Base-by-base conservation (phyloP, 371 early-diverging fungal species). In the Rhizopus delemar region DNA sequence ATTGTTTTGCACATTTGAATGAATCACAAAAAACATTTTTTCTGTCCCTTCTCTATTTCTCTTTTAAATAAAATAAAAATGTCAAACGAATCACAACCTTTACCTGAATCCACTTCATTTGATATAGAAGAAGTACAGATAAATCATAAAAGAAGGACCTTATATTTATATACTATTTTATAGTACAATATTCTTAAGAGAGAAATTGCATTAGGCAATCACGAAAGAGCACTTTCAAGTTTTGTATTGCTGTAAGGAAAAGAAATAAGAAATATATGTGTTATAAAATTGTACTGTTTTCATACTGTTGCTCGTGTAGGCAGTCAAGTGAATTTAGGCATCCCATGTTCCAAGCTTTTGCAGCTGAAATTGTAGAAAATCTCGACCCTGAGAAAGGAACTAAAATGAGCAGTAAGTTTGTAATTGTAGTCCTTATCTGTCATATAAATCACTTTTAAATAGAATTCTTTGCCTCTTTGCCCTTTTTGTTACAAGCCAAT, bases 391-490 rank as follows among this genome's bases (percentile, higher is more conserved):
- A 63, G n/a, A 70, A 68, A 55, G 77, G 74, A 53, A 71, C 74
- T 8, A 60, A 74, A 43, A 46, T 68, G 57, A 70, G 68, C 53
- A 53, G 77, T 74, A 68, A 34, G 74, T 38, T 51, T 58, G 49
- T 39, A 50, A n/a, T 32, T 13, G n/a, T 16, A 22, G n/a, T 28
- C 16, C 1, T 31, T 33, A 41, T 22, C 22, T 22, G 2, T 22
- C 22, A 22, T 22, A 22, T 22, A 22, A 22, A 22, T 29, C 13
- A 38, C 11, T 34, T 54, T 11, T 15, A 4, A 28, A 6, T 62
- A 78, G 78, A 64, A 31, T 78, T 78, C 50, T 78, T 78, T 58
- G 70, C 71, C 12, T 64, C 78, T 8, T 55, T 78, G 13, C 78
- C 78, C 32, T 67, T 67, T 12, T 54, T 78, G n/a, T 53, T 78